Evolutionary conservation across 495 filamentous ascomycete genomes (phyloP), one percentile per base, ranked within the genome.

Genomic region (Talaromyces liani): DNA sequence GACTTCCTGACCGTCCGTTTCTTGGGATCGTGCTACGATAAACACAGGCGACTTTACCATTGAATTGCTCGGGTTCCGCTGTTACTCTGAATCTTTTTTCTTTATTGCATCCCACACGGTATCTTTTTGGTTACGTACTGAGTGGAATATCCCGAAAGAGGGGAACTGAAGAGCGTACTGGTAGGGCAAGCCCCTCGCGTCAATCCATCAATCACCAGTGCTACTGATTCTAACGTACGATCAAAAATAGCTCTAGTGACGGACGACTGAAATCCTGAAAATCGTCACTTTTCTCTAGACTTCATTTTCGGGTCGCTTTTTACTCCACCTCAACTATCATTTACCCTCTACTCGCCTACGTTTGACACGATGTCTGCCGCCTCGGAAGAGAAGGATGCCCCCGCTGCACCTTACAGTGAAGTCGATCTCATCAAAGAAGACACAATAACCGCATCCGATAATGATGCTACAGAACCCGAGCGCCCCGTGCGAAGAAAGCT

Each of bases 401-500:
- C 60, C 20, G 31, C 34, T 41, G 27, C 33, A 59, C 59, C 39
- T 31, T n/a, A n/a, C 45, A 33, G 16, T 22, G 60, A 62, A 22
- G 45, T 36, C 20, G 45, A 62, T 33, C 24, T 33, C 39, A 69
- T 66, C 51, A 67, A 67, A 27, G 65, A 73, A 63, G 69, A 72
- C 27, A 66, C 70, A 53, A 70, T 71, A 58, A 69, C 67, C 29
- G 47, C 59, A 6, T 80, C 77, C 58, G 82, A 84, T 66, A 80
- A 79, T 60, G 80, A 82, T 31, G 68, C 74, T 47, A 76, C 82
- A 65, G 84, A 86, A 67, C 56, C 56, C 56, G 60, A 62, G 60
- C 78, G 80, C 63, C 83, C 82, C 9, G 83, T 86, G 51, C 78
- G 86, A 58, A 81, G 85, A 65, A 82, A 88, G 67, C 70, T 89